Conservation (phyloP, 1,284 basidiomycete species). For the Moniliella sp. region DNA sequence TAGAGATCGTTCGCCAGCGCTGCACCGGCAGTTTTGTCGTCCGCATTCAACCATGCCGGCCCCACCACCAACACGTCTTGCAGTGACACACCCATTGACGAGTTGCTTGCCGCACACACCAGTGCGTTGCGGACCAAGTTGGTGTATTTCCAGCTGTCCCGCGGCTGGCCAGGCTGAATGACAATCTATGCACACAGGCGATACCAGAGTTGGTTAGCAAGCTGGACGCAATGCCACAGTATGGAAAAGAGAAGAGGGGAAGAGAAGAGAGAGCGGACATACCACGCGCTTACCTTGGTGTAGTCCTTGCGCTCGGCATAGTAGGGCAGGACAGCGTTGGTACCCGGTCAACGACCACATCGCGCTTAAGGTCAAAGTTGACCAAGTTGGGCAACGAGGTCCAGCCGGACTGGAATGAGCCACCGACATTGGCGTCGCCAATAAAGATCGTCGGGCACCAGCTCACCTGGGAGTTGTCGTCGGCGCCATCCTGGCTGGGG, state of each 20-base stretch:
- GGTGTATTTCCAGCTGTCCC: too few relatives aligned
- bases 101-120: slow-evolving; percentile 12
- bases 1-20: slow-evolving; percentile 12
- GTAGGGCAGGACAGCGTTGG: slow-evolving; percentile 14
- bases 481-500: slow-evolving; percentile 10
- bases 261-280: slow-evolving; percentile 11
- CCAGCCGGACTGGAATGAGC: slow-evolving; percentile 14
- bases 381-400: slow-evolving; percentile 16
- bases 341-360: slow-evolving; percentile 8
- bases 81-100: slow-evolving; percentile 9
- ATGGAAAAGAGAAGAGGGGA: too few relatives aligned
- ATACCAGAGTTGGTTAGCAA: too few relatives aligned
- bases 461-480: slow-evolving; percentile 16
- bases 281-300: slow-evolving; percentile 15
- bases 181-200: too few relatives aligned
- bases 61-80: slow-evolving; percentile 18
- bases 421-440: slow-evolving; percentile 14
- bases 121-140: slow-evolving; percentile 19
- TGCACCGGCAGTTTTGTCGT: slow-evolving; percentile 10
- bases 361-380: slow-evolving; percentile 21
- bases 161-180: too few relatives aligned
- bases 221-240: too few relatives aligned
- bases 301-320: slow-evolving; percentile 10
- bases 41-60: slow-evolving; percentile 11
- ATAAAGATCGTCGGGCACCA: slow-evolving; percentile 21